Evolutionary conservation across 331 rosid genomes (phyloP), one percentile per base, ranked within the genome.

Genomic region (Phaseolus coccineus): DNA sequence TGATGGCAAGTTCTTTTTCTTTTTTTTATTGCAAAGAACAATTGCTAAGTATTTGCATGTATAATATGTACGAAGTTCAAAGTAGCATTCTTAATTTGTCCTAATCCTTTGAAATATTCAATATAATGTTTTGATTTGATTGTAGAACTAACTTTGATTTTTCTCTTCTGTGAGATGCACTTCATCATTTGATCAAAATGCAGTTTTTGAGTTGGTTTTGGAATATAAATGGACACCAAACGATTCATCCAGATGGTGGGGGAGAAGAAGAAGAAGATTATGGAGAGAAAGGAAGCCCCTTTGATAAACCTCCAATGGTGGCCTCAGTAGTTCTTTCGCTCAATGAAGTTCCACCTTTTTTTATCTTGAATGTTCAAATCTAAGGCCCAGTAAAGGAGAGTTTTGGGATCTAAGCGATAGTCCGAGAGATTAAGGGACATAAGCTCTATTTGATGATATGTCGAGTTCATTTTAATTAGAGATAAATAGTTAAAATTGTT

Each of bases 81-180:
- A 15, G 5, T 22, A 5, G 51, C 19, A 9, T 15, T 69, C 74
- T 46, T 68, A 70, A 39, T 61, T 14, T 53, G 47, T 37, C 22
- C n/a, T 15, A 56, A 30, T 57, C 24, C 15, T 76, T 56, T 57
- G 67, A 28, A 40, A 37, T 8, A 16, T 46, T 52, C 55, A 55
- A n/a, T 65, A 37, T 14, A 63, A 33, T 53, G 47, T 33, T 4
- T 70, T 84, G 86, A 74, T 87, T 83, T 85, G 87, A 83, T 85
- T 76, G 75, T 77, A 84, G 84, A 88, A 74, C 94, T 96, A 93
- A 96, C 96, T 83, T 89, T 91, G 88, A 78, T 91, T 90, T 93
- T 93, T 93, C 98, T 93, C 98, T 96, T 91, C 80, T 96, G 88
- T 91, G 99, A 96, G 99, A 96, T 96, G 99, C 76, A 91, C 96